phyloP scores from a whole-genome alignment of 2,329 filamentous ascomycete species.

The Rutstroemia sydowiana region DNA sequence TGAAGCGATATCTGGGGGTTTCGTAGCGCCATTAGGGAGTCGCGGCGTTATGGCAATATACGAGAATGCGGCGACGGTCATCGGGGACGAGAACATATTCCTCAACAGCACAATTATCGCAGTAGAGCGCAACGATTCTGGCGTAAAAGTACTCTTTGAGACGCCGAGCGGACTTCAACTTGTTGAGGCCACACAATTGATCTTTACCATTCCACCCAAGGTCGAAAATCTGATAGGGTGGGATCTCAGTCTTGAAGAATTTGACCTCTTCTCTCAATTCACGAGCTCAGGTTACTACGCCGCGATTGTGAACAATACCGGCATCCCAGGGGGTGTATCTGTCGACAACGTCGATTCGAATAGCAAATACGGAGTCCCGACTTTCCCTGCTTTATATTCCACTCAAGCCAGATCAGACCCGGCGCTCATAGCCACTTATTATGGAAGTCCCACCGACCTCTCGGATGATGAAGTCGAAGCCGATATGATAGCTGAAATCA shows the following conservation, averaged over 20 bases:
- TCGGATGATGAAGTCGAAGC: slow-evolving; percentile 13
- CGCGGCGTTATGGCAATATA: slow-evolving; percentile 19
- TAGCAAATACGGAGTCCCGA: slow-evolving; percentile 27
- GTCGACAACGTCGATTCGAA: slow-evolving; percentile 26
- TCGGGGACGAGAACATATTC: slow-evolving; percentile 11
- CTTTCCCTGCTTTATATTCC: slow-evolving; percentile 28
- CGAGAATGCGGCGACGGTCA: slow-evolving; percentile 5
- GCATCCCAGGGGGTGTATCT: slow-evolving; percentile 23
- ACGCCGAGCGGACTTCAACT: slow-evolving; percentile 28
- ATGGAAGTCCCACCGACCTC: slow-evolving; percentile 11
- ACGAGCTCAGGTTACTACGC: slow-evolving; percentile 34
- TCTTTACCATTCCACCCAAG: slow-evolving; percentile 37
- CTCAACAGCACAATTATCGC: slow-evolving; percentile 14
- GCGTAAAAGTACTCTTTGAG: slow-evolving; percentile 26
- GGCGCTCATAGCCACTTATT: slow-evolving; percentile 12
- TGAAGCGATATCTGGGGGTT: slow-evolving; percentile 9
- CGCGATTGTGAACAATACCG: slow-evolving; percentile 33
- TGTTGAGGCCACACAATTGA: slow-evolving; percentile 34
- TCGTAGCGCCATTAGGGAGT: slow-evolving; percentile 9
- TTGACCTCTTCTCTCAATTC: slow-evolving; percentile 33
- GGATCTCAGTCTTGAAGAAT: slow-evolving; percentile 32
- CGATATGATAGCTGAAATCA: slow-evolving; percentile 13
- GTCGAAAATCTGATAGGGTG: slow-evolving; percentile 31
- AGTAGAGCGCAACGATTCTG: slow-evolving; percentile 11
- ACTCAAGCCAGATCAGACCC: slow-evolving; percentile 20